Percentiles rank a stretch among this genome's conserved stretches.
These are phyloP conservation scores for Huntiella decipiens DNA, from an alignment of 2,329 filamentous ascomycete genomes.

Conservation along the genomic window DNA sequence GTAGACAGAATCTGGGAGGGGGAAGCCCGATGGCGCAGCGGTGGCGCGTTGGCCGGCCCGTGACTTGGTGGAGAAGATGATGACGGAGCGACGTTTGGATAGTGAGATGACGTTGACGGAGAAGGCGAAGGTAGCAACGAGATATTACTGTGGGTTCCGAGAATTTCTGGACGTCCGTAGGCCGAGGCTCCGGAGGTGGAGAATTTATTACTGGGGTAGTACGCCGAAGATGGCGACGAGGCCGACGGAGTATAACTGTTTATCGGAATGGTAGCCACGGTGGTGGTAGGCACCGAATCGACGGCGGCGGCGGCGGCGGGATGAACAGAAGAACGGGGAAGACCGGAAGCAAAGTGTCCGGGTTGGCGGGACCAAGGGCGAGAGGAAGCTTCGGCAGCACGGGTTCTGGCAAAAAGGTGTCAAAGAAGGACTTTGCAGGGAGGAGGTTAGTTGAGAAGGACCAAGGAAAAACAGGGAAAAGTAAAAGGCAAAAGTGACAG, in stretches of 20 bases:
- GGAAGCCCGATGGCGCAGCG: conserved; percentile 32
- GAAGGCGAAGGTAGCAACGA: background rate
- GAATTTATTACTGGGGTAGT: background rate
- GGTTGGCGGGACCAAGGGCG: no score
- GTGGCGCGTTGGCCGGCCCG: background rate
- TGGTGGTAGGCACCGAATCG: background rate
- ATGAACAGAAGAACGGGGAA: background rate
- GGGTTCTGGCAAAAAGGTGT: no score
- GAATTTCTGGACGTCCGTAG: background rate
- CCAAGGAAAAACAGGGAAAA: no score
- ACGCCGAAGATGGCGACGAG: conserved; percentile 1
- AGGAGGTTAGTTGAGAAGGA: no score
- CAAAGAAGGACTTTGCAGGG: no score
- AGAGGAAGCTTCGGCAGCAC: no score
- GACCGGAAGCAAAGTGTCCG: background rate
- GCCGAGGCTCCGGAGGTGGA: background rate
- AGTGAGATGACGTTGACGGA: background rate
- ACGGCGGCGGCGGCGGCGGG: background rate
- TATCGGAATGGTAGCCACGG: background rate
- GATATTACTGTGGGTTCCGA: background rate
- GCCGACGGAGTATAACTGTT: background rate
- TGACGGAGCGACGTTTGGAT: background rate
- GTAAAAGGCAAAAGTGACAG: no score
- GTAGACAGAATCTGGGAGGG: conserved; percentile 38
- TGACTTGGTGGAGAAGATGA: background rate